Evolutionary conservation across 768 basidiomycete species (phyloP).

Genomic region (Cytidiella melzeri): DNA sequence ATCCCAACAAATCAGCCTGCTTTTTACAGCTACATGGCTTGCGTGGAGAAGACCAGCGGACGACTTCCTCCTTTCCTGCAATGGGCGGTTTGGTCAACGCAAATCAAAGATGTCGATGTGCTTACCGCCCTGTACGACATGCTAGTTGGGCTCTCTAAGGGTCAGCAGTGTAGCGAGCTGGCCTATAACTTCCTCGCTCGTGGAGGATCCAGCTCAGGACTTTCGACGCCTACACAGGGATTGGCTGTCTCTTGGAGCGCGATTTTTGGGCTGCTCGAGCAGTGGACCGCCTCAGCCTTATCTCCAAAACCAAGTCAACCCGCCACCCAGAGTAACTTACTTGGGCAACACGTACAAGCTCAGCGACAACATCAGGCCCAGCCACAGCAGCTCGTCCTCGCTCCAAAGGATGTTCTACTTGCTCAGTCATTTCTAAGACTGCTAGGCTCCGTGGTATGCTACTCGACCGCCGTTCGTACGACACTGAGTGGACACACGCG

Average conservation of each 20-base stretch:
- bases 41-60: slow-evolving; percentile 52
- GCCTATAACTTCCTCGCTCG: slow-evolving; percentile 86
- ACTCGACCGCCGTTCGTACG: slow-evolving; percentile 73
- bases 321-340: slow-evolving; percentile 1
- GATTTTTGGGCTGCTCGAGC: slow-evolving; percentile 70
- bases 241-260: slow-evolving; percentile 71
- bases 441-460: slow-evolving; percentile 64
- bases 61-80: slow-evolving; percentile 74
- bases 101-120: slow-evolving; percentile 66
- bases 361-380: slow-evolving; percentile 33
- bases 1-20: slow-evolving; percentile 33
- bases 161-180: slow-evolving; percentile 78
- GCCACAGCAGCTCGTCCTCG: slow-evolving; percentile 40
- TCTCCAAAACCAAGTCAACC: slow-evolving; percentile 41
- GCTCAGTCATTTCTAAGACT: slow-evolving; percentile 79
- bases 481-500: slow-evolving; percentile 71
- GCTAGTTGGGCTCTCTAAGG: slow-evolving; percentile 78
- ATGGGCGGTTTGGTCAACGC: slow-evolving; percentile 87
- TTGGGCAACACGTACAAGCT: slow-evolving; percentile 22
- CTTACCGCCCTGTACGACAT: slow-evolving; percentile 82
- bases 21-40: slow-evolving; percentile 44
- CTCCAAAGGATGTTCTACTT: slow-evolving; percentile 69
- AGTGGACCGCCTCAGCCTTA: slow-evolving; percentile 58
- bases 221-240: slow-evolving; percentile 39
- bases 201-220: slow-evolving; percentile 58